Base-by-base conservation (phyloP, 169 alveolate species). In the Eimeria praecox region DNA sequence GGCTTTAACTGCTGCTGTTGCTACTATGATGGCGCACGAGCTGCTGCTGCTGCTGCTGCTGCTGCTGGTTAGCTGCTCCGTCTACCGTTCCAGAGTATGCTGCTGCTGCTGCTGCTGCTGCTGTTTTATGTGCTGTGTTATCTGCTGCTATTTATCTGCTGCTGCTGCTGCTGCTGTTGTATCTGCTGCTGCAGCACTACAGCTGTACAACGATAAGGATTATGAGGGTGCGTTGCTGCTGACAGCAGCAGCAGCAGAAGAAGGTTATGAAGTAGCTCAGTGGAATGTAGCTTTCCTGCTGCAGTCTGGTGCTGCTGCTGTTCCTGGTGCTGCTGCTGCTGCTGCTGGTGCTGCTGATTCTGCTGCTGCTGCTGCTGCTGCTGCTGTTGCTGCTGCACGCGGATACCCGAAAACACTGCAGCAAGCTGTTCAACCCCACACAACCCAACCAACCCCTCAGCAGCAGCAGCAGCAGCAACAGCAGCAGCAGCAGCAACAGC, bases 211-310 rank as follows among this genome's bases (percentile, higher is more conserved):
- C 16, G 96, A 95, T 24, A 92, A 92, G 38, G 97, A 97, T 38
- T 94, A 80, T 46, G 56, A 95, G 44, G 96, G 96, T 35, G 95
- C 98, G 56, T 85, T 97, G 73, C 91, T 92, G 80, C 95, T 96
- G 40, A 96, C 75, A 77, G 95, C 95, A 38, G 71, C 96, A 69
- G 98, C 98, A 4, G 96, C 97, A 33, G 96, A 97, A 73, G 97
- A 97, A 38, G 98, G 98, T 49, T 91, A 80, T 82, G 97, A 96
- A 64, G 90, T 97, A n/a, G 98, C 97, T 33, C 98, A 97, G 85
- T 86, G 92, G 69, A 97, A 97, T 44, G 85, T 93, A 0, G 96
- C 94, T 42, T 91, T 91, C 56, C 66, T 91, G 24, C 89, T 78
- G 89, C 89, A 59, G 35, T 78, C 89, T 12, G 66, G 66, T 2